Evolutionary conservation across 345 rosid species (phyloP).

Genomic region (Diplotaxis tenuifolia): DNA sequence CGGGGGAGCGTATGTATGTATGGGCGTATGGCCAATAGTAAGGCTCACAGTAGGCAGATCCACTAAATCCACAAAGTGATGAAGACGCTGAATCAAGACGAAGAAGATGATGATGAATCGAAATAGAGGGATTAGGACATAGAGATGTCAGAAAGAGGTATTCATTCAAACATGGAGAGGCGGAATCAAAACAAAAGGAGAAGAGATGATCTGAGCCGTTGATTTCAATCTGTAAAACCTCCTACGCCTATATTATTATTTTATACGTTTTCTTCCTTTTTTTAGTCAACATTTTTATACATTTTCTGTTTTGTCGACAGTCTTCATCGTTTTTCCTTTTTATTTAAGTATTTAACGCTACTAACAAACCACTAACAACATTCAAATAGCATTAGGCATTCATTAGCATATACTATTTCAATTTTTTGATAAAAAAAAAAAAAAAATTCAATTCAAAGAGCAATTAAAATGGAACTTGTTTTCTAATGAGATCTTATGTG

Average conservation of each 20-base stretch:
- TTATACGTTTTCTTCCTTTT: not conserved
- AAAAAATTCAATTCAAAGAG: too few species aligned
- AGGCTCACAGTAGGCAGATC: not conserved
- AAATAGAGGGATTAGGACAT: not conserved
- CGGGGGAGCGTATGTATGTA: not conserved
- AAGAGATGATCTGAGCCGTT: not conserved
- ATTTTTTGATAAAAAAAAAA: too few species aligned
- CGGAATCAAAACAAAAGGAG: not conserved
- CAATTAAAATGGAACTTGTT: not conserved
- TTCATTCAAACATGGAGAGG: not conserved
- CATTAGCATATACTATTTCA: not conserved
- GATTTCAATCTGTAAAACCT: not conserved
- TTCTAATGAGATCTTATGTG: not conserved
- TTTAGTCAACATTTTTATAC: too few species aligned
- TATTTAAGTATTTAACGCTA: not conserved
- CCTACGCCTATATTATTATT: not conserved
- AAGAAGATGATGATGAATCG: not conserved
- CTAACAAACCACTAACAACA: not conserved
- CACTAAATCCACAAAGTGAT: not conserved
- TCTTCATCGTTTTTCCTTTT: not conserved
- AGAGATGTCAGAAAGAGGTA: too few species aligned
- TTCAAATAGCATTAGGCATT: not conserved
- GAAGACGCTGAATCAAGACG: not conserved
- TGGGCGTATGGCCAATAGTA: too few species aligned
- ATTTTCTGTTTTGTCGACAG: not conserved